Evolutionary conservation across 257 asterid genomes (phyloP).

Genomic region (Ballota nigra): DNA sequence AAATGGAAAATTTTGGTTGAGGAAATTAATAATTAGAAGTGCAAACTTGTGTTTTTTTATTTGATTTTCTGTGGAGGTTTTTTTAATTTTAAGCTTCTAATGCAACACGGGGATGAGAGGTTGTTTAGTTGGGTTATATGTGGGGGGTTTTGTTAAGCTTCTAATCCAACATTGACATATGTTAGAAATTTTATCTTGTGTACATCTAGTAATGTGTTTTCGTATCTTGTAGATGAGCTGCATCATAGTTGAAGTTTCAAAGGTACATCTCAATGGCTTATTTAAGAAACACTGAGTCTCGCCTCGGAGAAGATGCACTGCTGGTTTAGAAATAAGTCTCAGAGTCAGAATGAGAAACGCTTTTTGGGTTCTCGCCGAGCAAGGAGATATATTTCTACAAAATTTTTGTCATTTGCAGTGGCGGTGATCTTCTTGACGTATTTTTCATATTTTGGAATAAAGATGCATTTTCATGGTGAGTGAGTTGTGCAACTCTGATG

Average conservation of each 20-base stretch:
- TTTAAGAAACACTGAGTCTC: slow-evolving; percentile 39
- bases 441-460: slow-evolving; percentile 55
- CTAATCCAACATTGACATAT: not conserved
- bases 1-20: not conserved
- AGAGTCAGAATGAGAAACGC: slow-evolving; percentile 39
- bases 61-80: not conserved
- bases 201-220: not conserved
- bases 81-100: not conserved
- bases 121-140: not conserved
- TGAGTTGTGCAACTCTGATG: not conserved
- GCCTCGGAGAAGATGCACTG: slow-evolving; percentile 48
- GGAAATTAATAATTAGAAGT: not conserved
- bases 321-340: slow-evolving; percentile 36
- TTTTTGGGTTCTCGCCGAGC: slow-evolving; percentile 45
- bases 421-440: slow-evolving; percentile 50
- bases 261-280: slow-evolving; percentile 50
- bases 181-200: not conserved
- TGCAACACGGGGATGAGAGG: not conserved
- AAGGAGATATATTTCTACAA: slow-evolving; percentile 49
- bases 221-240: slow-evolving; percentile 45
- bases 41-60: not conserved
- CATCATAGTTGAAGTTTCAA: slow-evolving; percentile 29
- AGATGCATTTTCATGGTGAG: slow-evolving; percentile 77
- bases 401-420: slow-evolving; percentile 48
- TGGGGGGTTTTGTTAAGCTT: not conserved